These are phyloP conservation scores for Fusarium nodosum DNA, from an alignment of 2,329 filamentous ascomycete species.

Conservation along the genomic window DNA sequence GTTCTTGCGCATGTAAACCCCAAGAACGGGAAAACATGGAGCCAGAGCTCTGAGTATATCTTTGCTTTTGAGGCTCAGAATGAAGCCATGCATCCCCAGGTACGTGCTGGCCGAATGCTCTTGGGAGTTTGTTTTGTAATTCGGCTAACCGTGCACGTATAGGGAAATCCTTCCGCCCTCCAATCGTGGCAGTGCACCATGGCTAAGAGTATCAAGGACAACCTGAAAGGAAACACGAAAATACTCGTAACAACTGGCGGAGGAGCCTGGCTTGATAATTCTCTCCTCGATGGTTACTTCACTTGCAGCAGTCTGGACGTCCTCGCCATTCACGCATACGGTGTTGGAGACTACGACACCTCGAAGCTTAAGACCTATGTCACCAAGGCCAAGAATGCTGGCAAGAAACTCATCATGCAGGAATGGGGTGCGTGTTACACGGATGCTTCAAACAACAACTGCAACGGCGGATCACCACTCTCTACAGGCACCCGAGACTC, in stretches of 20 bases:
- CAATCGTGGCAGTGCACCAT: slow-evolving; percentile 46
- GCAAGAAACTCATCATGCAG: slow-evolving; percentile 52
- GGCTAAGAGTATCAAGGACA: slow-evolving; percentile 44
- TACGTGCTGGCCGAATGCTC: neutral
- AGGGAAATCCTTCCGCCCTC: slow-evolving; percentile 37
- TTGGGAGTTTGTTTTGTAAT: no score
- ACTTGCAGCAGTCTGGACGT: slow-evolving; percentile 12
- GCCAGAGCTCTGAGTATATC: slow-evolving; percentile 42
- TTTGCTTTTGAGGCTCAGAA: slow-evolving; percentile 47
- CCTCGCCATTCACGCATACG: slow-evolving; percentile 31
- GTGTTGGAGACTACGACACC: slow-evolving; percentile 45
- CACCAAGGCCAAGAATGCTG: slow-evolving; percentile 42
- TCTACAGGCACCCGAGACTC: slow-evolving; percentile 35
- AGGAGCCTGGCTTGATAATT: slow-evolving; percentile 37
- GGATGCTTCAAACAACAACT: slow-evolving; percentile 48
- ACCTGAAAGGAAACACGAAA: slow-evolving; percentile 2
- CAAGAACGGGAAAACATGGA: slow-evolving; percentile 36
- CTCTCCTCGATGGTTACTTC: slow-evolving; percentile 23
- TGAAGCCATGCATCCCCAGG: slow-evolving; percentile 42
- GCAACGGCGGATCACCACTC: slow-evolving; percentile 36
- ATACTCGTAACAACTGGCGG: slow-evolving; percentile 43
- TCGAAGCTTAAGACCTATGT: slow-evolving; percentile 46
- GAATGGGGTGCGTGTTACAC: slow-evolving; percentile 49
- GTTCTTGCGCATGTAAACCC: slow-evolving; percentile 6
- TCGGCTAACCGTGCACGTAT: no score